Base-by-base conservation (phyloP, 2,329 filamentous ascomycete genomes). In the Cladosporium sp. region DNA sequence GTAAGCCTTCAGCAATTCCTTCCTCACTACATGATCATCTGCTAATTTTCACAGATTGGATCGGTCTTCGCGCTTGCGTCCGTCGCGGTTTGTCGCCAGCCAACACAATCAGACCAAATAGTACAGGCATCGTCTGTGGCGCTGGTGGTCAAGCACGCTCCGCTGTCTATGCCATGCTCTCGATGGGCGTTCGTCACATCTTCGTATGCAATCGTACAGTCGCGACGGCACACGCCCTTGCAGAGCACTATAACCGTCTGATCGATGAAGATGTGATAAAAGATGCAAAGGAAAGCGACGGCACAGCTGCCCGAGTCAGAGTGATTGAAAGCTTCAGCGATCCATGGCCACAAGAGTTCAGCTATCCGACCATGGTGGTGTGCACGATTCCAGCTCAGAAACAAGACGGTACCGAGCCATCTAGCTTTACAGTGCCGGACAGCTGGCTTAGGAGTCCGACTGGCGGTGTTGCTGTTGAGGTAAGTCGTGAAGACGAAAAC, bases 61-160 rank as follows among this genome's bases (percentile, higher is more conserved):
- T 89, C 29, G 86, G 86, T 4, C 86, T 91, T 36, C 74, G 84
- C 47, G 85, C 84, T 3, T 89, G 85, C 61, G 79, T 91, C 36
- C 78, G 83, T 5, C 76, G 85, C 27, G 85, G 85, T 2, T 72
- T 90, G 2, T 89, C 86, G 0, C 86, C 86, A 0, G 83, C 85
- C 3, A 82, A 82, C 53, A 75, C 77, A 0, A 76, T 82, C 29
- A 73, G 76, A 5, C 65, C 70, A 8, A 74, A 70, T 40, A 77
- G 72, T 1, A 77, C 76, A 4, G 77, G 72, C 12, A 63, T 82
- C 3, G 70, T 82, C 3, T 72, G 80, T 54, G 79, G 79, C 8
- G 77, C 78, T n/a, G 79, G 79, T 38, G 86, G 87, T 6, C 91
- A 91, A 86, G 86, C 85, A 7, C 77, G 87, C 53, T 85, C 86